Percentiles rank a stretch among this genome's conserved stretches.
These are phyloP conservation scores for Emergomyces orientalis DNA, from an alignment of 2,329 filamentous ascomycete species.

Conservation along the genomic window DNA sequence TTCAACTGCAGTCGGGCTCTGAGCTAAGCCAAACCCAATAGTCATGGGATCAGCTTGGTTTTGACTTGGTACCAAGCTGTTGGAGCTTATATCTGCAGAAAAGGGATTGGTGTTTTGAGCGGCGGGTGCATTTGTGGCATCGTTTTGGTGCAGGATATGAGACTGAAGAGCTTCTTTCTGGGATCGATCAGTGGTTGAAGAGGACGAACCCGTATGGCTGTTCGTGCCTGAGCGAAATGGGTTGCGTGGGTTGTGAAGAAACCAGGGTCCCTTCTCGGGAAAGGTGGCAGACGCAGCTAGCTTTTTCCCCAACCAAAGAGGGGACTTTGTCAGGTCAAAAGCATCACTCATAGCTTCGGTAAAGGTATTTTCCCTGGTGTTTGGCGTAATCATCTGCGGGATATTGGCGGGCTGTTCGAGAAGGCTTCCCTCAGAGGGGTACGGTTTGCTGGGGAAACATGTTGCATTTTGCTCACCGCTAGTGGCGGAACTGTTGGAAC, in stretches of 20 bases:
- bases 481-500: not conserved
- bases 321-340: conserved; percentile 12
- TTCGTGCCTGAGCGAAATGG: not conserved
- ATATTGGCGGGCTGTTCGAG: not conserved
- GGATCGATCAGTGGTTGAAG: not conserved
- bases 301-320: conserved; percentile 9
- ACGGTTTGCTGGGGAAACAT: not conserved
- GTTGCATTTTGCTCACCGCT: not conserved
- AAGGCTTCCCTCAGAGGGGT: not conserved
- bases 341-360: conserved; percentile 14
- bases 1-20: not conserved
- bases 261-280: not conserved
- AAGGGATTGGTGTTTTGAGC: not conserved
- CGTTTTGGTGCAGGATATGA: not conserved
- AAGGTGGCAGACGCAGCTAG: not conserved
- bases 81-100: not conserved
- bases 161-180: not conserved
- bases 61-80: not conserved
- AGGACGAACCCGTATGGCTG: not conserved
- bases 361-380: conserved; percentile 11
- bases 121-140: not conserved
- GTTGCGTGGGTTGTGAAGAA: not conserved
- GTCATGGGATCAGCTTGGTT: not conserved
- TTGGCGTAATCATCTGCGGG: conserved; percentile 8
- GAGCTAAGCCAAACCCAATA: not conserved